A percentile compares a stretch with the other conserved stretches of the same genome.
Conservation (phyloP, 495 filamentous ascomycete genomes). For the Chaetomidium leptoderma region DNA sequence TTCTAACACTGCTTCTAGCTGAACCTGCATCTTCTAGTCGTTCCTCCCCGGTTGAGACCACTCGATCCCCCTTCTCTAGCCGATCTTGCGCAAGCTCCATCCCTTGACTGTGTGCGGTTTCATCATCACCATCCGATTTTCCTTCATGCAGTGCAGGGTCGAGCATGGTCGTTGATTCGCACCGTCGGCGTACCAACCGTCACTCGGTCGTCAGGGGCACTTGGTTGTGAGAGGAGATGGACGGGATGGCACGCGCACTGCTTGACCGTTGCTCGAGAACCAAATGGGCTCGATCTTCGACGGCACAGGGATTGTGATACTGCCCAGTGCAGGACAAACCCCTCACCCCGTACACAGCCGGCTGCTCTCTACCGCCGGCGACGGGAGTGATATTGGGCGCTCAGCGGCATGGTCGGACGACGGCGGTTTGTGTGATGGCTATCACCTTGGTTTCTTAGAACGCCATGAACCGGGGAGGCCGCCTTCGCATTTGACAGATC, state of each 20-base stretch:
- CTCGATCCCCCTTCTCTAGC: neutral
- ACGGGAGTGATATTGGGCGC: neutral
- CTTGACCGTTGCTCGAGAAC: neutral
- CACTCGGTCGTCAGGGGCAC: neutral
- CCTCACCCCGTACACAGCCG: neutral
- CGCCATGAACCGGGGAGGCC: neutral
- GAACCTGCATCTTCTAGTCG: neutral
- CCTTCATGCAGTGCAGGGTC: neutral
- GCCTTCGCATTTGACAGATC: neutral
- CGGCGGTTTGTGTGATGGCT: slow-evolving; percentile 1
- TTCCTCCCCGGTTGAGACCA: neutral
- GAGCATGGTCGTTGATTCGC: neutral
- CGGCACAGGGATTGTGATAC: neutral
- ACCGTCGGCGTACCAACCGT: neutral
- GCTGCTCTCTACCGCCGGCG: neutral
- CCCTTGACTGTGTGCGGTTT: neutral
- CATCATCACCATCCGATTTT: neutral
- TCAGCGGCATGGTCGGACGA: slow-evolving; percentile 2
- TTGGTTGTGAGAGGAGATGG: neutral
- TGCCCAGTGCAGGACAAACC: neutral
- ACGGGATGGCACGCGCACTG: neutral
- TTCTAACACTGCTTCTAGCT: neutral
- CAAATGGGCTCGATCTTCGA: neutral
- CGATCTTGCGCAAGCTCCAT: neutral
- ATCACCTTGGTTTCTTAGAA: neutral